Conservation (phyloP, 2,329 filamentous ascomycete species). For the Neonectria punicea region DNA sequence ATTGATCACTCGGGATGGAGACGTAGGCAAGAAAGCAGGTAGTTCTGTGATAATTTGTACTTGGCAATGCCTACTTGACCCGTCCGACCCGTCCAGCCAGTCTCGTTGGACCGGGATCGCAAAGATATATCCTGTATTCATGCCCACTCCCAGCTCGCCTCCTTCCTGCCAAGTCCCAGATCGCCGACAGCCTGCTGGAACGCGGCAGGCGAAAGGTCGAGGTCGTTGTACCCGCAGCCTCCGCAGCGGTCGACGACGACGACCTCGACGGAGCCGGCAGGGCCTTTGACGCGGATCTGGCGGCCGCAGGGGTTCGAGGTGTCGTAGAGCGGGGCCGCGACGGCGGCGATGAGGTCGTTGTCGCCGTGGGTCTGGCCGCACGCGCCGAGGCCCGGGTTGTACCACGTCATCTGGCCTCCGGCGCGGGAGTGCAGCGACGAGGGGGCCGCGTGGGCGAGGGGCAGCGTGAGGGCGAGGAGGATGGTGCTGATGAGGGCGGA, state of each 20-base stretch:
- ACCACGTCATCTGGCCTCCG: slow-evolving; percentile 60
- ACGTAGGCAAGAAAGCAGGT: background rate
- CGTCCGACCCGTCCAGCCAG: background rate
- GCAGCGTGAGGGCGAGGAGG: slow-evolving; percentile 34
- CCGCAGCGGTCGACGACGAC: slow-evolving; percentile 75
- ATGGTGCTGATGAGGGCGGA: slow-evolving; percentile 28
- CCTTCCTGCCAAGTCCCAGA: slow-evolving; percentile 38
- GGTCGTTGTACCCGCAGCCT: slow-evolving; percentile 56
- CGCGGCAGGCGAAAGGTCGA: slow-evolving; percentile 60
- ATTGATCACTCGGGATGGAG: background rate
- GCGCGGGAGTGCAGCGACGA: slow-evolving; percentile 8
- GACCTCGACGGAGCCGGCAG: slow-evolving; percentile 61
- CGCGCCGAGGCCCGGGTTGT: slow-evolving; percentile 71
- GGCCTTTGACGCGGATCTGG: slow-evolving; percentile 70
- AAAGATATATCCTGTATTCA: slow-evolving; percentile 7
- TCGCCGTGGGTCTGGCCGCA: slow-evolving; percentile 69
- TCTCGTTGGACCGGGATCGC: background rate
- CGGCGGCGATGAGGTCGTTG: slow-evolving; percentile 70
- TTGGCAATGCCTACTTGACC: background rate
- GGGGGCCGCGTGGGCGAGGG: slow-evolving; percentile 32
- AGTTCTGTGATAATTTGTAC: background rate
- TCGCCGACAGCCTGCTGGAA: slow-evolving; percentile 57
- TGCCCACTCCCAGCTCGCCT: slow-evolving; percentile 42
- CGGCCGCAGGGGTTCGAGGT: slow-evolving; percentile 67
- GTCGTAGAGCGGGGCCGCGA: slow-evolving; percentile 76